These are phyloP conservation scores for Leccinum solheimii DNA, from an alignment of 1,284 basidiomycete species.

Conservation along the genomic window DNA sequence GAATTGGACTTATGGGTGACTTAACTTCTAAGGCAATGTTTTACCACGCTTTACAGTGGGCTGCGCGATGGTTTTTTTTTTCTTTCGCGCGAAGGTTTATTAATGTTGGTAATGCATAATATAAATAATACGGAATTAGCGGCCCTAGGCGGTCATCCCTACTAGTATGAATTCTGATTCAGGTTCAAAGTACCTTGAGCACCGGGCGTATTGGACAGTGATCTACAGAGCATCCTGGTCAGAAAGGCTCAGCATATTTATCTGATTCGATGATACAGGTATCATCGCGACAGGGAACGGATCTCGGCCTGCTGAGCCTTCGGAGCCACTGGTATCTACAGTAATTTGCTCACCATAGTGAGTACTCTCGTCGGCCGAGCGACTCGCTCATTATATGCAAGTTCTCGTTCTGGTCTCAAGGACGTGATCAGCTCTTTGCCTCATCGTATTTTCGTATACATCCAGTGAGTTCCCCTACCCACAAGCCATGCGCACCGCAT, in stretches of 20 bases:
- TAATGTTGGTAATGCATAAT: no score
- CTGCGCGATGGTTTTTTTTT: no score
- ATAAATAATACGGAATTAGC: no score
- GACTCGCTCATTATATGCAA: background rate
- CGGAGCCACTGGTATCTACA: background rate
- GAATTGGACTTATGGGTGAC: no score
- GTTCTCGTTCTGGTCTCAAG: background rate
- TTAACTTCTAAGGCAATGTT: no score
- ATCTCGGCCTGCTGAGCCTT: background rate
- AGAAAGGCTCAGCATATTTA: background rate
- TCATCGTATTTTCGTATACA: background rate
- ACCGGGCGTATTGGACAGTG: background rate
- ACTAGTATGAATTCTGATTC: background rate
- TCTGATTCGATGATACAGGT: background rate
- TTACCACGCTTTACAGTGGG: no score
- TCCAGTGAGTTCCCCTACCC: background rate
- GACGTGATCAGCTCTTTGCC: background rate
- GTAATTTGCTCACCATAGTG: background rate
- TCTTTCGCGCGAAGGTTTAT: no score
- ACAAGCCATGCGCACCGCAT: background rate
- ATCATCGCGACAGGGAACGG: background rate
- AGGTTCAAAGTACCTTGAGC: background rate
- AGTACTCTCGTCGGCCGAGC: background rate
- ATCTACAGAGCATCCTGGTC: background rate
- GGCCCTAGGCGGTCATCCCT: no score